A percentile compares a stretch with the other conserved stretches of the same genome.
Evolutionary conservation across 148 eudicot species (phyloP).

Genomic region (Vaccinium macrocarpon): DNA sequence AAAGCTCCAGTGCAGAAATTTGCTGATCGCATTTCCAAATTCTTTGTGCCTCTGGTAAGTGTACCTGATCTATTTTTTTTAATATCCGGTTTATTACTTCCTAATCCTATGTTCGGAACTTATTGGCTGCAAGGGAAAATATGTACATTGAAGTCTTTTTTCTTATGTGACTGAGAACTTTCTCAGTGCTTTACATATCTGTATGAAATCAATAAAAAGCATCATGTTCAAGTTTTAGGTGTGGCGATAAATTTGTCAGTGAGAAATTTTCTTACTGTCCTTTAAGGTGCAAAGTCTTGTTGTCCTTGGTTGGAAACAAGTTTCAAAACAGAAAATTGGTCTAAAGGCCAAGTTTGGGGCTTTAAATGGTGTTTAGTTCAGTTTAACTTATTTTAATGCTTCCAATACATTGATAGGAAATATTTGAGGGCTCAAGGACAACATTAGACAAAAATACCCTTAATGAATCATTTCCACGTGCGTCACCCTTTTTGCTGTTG

Average conservation of each 20-base stretch:
- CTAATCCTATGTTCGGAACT: not conserved
- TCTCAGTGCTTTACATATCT: not conserved
- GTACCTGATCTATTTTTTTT: not conserved
- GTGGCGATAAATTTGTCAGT: not conserved
- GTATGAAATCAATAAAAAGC: not conserved
- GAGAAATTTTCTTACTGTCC: not conserved
- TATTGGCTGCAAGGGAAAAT: not conserved
- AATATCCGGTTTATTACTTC: not conserved
- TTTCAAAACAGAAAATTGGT: too few species aligned
- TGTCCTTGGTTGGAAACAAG: not conserved
- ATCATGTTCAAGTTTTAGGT: not conserved
- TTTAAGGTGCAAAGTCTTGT: not conserved
- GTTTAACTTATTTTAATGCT: too few species aligned
- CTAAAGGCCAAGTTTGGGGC: too few species aligned
- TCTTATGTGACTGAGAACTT: not conserved
- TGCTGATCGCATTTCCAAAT: conserved; percentile 86
- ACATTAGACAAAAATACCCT: too few species aligned
- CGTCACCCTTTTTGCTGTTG: too few species aligned
- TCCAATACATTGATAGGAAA: too few species aligned
- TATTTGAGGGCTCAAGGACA: too few species aligned
- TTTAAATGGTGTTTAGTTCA: too few species aligned
- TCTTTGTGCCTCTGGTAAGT: conserved; percentile 87
- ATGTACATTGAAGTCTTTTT: not conserved
- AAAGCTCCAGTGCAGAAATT: conserved; percentile 97
- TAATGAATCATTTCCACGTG: too few species aligned